Percentiles rank a stretch among this genome's conserved stretches.
phyloP scores from a whole-genome alignment of 139 green algal genomes.

The Pleodorina starrii region DNA sequence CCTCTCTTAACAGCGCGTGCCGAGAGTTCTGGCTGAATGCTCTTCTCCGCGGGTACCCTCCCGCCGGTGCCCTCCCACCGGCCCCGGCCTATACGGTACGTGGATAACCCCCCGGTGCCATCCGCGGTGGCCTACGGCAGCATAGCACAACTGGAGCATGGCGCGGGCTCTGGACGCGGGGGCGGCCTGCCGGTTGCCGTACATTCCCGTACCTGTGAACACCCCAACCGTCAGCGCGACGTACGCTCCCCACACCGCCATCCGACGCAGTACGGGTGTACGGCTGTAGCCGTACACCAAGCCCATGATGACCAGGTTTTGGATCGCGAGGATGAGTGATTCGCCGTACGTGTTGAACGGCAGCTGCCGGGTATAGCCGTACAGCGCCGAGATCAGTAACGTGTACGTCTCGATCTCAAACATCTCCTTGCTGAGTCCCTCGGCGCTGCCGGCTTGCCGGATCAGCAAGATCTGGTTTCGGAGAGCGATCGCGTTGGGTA shows the following conservation, averaged over 20 bases:
- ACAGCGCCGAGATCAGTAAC: conserved; percentile 75
- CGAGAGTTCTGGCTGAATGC: no score
- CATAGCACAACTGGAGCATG: no score
- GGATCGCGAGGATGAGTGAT: conserved; percentile 60
- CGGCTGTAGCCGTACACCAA: conserved; percentile 80
- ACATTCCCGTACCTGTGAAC: conserved; percentile 36
- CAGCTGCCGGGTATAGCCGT: conserved; percentile 78
- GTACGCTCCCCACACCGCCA: conserved; percentile 21
- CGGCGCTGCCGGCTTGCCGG: conserved; percentile 65
- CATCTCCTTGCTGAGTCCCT: conserved; percentile 76
- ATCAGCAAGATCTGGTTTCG: conserved; percentile 72
- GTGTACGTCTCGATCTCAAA: conserved; percentile 87
- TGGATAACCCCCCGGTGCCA: no score
- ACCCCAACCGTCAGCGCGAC: conserved; percentile 30
- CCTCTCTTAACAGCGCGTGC: no score
- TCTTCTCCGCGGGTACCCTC: no score
- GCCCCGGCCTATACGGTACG: no score
- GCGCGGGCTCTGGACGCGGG: no score
- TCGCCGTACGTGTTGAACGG: conserved; percentile 89
- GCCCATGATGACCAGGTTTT: conserved; percentile 81
- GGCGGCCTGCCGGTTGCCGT: no score
- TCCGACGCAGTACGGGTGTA: conserved; percentile 12
- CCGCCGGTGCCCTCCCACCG: no score
- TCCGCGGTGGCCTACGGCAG: no score
- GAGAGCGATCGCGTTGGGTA: neutral